Conservation (phyloP, 1,284 basidiomycete genomes). For the Tilletia horrida region DNA sequence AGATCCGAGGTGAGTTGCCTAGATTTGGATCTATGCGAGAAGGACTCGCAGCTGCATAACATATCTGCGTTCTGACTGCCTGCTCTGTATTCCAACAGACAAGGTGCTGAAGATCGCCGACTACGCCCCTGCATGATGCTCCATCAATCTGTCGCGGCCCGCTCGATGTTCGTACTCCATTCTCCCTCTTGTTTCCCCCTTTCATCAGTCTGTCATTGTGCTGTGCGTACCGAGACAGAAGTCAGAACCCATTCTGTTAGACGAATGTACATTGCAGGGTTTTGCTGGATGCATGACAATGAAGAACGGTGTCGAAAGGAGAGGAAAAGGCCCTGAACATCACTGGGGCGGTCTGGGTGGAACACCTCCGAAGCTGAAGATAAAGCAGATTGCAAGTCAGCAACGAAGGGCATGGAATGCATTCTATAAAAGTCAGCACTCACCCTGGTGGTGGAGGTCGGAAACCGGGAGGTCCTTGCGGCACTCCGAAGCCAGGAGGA, state of each 20-base stretch:
- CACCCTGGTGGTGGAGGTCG: slow-evolving; percentile 18
- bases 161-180: too few relatives aligned
- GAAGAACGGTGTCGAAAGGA: too few relatives aligned
- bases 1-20: slow-evolving; percentile 37
- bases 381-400: background rate
- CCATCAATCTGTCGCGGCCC: too few relatives aligned
- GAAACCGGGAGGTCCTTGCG: slow-evolving; percentile 18
- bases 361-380: slow-evolving; percentile 1
- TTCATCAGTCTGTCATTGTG: too few relatives aligned
- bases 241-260: too few relatives aligned
- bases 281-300: too few relatives aligned
- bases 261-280: too few relatives aligned
- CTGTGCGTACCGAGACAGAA: too few relatives aligned
- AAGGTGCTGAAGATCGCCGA: slow-evolving; percentile 16
- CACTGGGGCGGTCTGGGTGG: slow-evolving; percentile 10
- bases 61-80: background rate
- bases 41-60: too few relatives aligned
- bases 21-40: background rate
- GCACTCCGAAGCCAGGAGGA: slow-evolving; percentile 18
- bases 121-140: background rate
- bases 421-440: background rate
- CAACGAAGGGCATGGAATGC: background rate
- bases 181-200: too few relatives aligned
- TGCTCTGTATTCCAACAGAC: background rate
- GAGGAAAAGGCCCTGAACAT: background rate